Evolutionary conservation across 306 rosid genomes (phyloP), one percentile per base, ranked within the genome.

Genomic region (Lupinus albus): DNA sequence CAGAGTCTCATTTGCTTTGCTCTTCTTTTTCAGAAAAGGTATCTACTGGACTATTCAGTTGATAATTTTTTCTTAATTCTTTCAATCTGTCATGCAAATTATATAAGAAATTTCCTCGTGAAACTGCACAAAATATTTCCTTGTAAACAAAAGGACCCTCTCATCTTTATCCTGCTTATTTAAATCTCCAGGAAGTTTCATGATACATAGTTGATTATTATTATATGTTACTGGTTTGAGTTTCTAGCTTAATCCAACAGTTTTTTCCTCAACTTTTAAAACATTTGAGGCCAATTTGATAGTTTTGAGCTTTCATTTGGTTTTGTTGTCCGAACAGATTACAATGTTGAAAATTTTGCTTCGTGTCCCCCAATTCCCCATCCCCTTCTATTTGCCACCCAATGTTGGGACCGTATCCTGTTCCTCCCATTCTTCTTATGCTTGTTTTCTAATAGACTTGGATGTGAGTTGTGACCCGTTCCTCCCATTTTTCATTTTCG

Each of bases 151-250:
- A 25, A 25, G 16, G 36, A 46, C 70, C 50, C 51, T 28, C 62
- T 68, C 42, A 14, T 32, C 35, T n/a, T 16, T 39, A 28, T 61
- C 62, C 12, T 56, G 8, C 62, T 49, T 39, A 32, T 49, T 57
- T 58, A 14, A 28, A 38, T 55, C 30, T 49, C 33, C 15, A 49
- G 68, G 49, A 38, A 47, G 49, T 77, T 39, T 41, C 45, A 44
- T 38, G 21, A 50, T 17, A 32, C 21, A n/a, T 77, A 62, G 18
- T 45, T 62, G 17, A 25, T 25, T 25, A 55, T 56, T 17, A 35
- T 16, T 54, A 39, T 56, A 66, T 15, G 17, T 57, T 64, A 50
- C 46, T 47, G 18, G 47, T 63, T 76, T 58, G 11, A 30, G 70
- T 64, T 68, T 57, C 50, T 52, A 56, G 42, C 58, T 55, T 20